Percentiles rank a stretch among this genome's conserved stretches.
Conservation (phyloP, 2,329 filamentous ascomycete species). For the Venturia carpophila region DNA sequence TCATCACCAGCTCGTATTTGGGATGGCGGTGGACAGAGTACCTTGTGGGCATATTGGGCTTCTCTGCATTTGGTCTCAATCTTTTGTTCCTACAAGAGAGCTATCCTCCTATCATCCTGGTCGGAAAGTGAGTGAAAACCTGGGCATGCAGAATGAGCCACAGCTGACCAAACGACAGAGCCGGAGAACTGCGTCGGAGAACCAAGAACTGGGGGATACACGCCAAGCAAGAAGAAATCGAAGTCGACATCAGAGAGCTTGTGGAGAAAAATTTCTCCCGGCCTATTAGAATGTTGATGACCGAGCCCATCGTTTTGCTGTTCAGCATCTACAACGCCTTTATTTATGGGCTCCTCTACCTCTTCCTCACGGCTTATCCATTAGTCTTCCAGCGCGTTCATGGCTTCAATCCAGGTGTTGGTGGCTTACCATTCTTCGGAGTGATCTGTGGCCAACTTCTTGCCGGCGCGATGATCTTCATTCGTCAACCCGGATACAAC, state of each 20-base stretch:
- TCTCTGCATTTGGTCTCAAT: constrained; percentile 40
- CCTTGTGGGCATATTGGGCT: constrained; percentile 46
- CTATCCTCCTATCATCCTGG: constrained; percentile 51
- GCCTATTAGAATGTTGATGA: constrained; percentile 42
- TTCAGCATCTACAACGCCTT: constrained; percentile 41
- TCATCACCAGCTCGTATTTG: constrained; percentile 41
- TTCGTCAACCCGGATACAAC: constrained; percentile 59
- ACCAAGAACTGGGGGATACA: constrained; percentile 56
- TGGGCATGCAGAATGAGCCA: not conserved
- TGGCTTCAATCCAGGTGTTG: constrained; percentile 58
- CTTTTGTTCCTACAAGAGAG: constrained; percentile 50
- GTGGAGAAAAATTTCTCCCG: constrained; percentile 47
- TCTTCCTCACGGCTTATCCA: constrained; percentile 78
- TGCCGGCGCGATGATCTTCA: constrained; percentile 56
- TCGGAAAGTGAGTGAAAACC: constrained; percentile 24
- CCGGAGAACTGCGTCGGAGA: constrained; percentile 44
- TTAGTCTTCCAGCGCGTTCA: constrained; percentile 70
- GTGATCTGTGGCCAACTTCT: constrained; percentile 68
- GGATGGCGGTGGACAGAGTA: constrained; percentile 49
- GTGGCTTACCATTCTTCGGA: constrained; percentile 76
- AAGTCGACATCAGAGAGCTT: constrained; percentile 44
- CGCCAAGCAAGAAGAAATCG: constrained; percentile 49
- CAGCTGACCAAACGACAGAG: constrained; percentile 35
- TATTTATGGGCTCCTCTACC: constrained; percentile 60
- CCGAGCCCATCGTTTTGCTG: constrained; percentile 43